Evolutionary conservation across 345 rosid species (phyloP).

Genomic region (Clausena lansium): DNA sequence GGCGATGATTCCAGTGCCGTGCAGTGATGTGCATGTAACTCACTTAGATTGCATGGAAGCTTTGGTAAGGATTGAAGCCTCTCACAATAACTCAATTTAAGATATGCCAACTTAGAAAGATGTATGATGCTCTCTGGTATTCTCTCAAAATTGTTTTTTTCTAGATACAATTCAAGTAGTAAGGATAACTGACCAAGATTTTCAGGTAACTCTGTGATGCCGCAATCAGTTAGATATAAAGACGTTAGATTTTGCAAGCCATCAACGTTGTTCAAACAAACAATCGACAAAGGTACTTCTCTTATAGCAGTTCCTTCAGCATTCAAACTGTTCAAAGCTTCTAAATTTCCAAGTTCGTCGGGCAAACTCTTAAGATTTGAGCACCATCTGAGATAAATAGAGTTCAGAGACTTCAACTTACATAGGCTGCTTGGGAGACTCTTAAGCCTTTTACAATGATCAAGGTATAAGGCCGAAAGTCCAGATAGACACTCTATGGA

Average conservation of each 20-base stretch:
- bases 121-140: conserved; percentile 10
- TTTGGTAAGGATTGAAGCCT: conserved; percentile 31
- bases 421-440: too few species aligned
- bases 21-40: too few species aligned
- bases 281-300: not conserved
- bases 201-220: conserved; percentile 18
- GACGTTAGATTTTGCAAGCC: conserved; percentile 25
- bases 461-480: too few species aligned
- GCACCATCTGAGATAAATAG: not conserved
- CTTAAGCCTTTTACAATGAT: too few species aligned
- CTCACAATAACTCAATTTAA: conserved; percentile 23
- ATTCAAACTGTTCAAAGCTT: too few species aligned
- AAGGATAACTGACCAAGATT: too few species aligned
- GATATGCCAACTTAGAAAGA: conserved; percentile 23
- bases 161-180: too few species aligned
- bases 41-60: too few species aligned
- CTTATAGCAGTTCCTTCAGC: too few species aligned
- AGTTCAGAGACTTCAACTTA: not conserved
- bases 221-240: conserved; percentile 25
- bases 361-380: not conserved
- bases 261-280: not conserved
- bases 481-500: too few species aligned
- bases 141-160: too few species aligned
- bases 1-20: too few species aligned
- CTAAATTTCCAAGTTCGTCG: not conserved